A percentile compares a stretch with the other conserved stretches of the same genome.
These are phyloP conservation scores for Didymellaceae sp. DNA, from an alignment of 2,329 filamentous ascomycete genomes.

Conservation along the genomic window DNA sequence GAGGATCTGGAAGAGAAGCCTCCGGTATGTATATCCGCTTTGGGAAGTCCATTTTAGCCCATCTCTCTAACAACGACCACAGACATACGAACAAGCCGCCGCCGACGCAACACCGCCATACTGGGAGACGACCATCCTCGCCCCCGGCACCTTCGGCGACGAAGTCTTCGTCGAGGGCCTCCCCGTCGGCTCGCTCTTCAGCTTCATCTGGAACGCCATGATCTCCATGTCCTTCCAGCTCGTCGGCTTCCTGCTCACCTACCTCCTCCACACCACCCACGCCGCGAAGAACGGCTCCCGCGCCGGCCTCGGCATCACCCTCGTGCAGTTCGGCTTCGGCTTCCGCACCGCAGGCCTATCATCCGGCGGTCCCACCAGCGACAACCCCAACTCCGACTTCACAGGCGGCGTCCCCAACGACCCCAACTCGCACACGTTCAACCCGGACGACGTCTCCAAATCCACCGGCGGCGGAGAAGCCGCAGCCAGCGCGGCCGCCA, in stretches of 20 bases:
- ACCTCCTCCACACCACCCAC: slow-evolving; percentile 96
- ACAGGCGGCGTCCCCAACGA: slow-evolving; percentile 73
- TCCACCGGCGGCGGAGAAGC: slow-evolving; percentile 40
- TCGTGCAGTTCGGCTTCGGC: slow-evolving; percentile 96
- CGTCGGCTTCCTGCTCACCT: slow-evolving; percentile 96
- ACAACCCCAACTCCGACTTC: slow-evolving; percentile 59
- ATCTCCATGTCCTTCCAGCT: slow-evolving; percentile 98
- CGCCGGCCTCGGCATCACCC: slow-evolving; percentile 89
- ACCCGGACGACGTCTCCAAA: slow-evolving; percentile 69
- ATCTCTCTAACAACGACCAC: slow-evolving; percentile 44
- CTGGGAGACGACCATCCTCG: slow-evolving; percentile 98
- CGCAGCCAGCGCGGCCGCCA: slow-evolving; percentile 52
- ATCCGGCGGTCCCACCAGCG: slow-evolving; percentile 46
- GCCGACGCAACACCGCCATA: slow-evolving; percentile 96
- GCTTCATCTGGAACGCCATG: slow-evolving; percentile 88
- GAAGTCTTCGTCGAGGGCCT: slow-evolving; percentile 98
- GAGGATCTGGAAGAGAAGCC: slow-evolving; percentile 89
- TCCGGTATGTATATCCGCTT: slow-evolving; percentile 69
- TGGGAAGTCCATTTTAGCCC: background rate
- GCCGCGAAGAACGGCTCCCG: slow-evolving; percentile 97
- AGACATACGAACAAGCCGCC: slow-evolving; percentile 98
- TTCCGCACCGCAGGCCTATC: slow-evolving; percentile 70
- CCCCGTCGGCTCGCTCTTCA: slow-evolving; percentile 86
- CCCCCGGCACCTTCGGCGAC: slow-evolving; percentile 87
- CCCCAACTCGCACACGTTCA: slow-evolving; percentile 89